phyloP scores from a whole-genome alignment of 331 rosid genomes.

The Cydonia oblonga region DNA sequence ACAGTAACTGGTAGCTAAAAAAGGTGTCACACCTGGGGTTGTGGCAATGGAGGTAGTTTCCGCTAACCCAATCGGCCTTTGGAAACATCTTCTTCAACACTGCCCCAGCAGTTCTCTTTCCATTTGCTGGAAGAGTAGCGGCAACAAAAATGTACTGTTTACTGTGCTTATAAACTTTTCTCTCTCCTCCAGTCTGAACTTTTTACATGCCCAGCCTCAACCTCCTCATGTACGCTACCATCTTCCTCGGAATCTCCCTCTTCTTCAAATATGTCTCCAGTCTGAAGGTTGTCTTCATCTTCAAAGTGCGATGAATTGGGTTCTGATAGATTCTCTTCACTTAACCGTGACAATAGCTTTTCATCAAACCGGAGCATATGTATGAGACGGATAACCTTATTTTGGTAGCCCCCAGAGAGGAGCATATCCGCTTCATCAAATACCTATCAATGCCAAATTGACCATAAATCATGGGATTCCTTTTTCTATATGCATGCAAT shows the following conservation, averaged over 20 bases:
- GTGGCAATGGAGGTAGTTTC: slow-evolving; percentile 90
- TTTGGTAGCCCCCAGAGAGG: slow-evolving; percentile 86
- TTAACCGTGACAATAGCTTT: slow-evolving; percentile 53
- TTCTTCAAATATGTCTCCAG: slow-evolving; percentile 38
- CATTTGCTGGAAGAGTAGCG: slow-evolving; percentile 95
- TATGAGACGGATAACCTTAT: slow-evolving; percentile 81
- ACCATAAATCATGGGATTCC: neutral
- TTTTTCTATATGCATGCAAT: neutral
- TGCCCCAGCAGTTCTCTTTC: slow-evolving; percentile 90
- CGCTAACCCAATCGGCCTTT: slow-evolving; percentile 73
- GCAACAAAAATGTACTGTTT: slow-evolving; percentile 94
- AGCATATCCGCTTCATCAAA: slow-evolving; percentile 99
- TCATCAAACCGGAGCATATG: slow-evolving; percentile 78
- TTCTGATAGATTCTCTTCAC: slow-evolving; percentile 13
- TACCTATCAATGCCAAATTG: slow-evolving; percentile 37
- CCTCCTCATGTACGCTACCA: slow-evolving; percentile 14
- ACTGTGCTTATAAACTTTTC: slow-evolving; percentile 64
- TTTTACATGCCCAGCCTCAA: slow-evolving; percentile 29
- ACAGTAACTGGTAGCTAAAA: neutral
- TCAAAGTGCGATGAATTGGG: slow-evolving; percentile 31
- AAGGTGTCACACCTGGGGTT: slow-evolving; percentile 61
- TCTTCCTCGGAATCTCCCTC: slow-evolving; percentile 31
- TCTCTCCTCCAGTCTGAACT: slow-evolving; percentile 66
- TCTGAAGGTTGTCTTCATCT: slow-evolving; percentile 28
- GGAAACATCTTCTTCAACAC: slow-evolving; percentile 78